Evolutionary conservation across 768 basidiomycete genomes (phyloP), one percentile per base, ranked within the genome.

Genomic region (Suillus clintonianus): DNA sequence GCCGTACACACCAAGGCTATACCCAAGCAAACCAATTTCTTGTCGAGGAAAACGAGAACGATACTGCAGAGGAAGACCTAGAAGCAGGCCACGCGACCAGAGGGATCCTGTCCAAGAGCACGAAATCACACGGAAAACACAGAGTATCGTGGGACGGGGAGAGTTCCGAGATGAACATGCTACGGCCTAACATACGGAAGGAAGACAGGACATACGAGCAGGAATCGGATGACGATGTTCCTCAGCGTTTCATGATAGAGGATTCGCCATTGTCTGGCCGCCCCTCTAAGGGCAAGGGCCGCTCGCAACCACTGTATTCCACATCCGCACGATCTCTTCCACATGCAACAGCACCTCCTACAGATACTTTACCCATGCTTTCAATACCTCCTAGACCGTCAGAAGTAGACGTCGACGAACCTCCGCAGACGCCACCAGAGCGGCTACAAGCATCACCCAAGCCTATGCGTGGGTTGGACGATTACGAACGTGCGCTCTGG

Each of bases 401-500:
- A 56, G 90, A 89, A 65, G 65, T 89, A 32, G 82, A 85, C 59
- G 66, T 74, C 22, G 81, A 85, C 27, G 75, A 76, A 24, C 60
- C 66, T 36, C 70, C 61, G 17, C 71, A 61, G 24, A 57, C 67
- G 9, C 66, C 67, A 24, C 69, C 71, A 48, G 39, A 70, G 19
- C 69, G 69, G 62, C 70, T 62, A 13, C 67, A 68, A 24, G 24
- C 62, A 32, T 69, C 69, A 48, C 70, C 77, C 22, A 86, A 80
- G 64, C 81, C 78, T 48, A 85, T 88, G 83, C 84, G 86, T 58
- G 90, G 92, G 10, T 74, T 95, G 51, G 91, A 95, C 70, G 87
- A 88, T 14, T 89, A 92, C 71, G 95, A 99, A 75, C 89, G 88
- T 63, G 97, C 97, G 1, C 76, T 99, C 55, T 99, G 97, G 97